A percentile compares a stretch with the other conserved stretches of the same genome.
Evolutionary conservation across 192 early-diverging fungal genomes (phyloP).

Genomic region (Cladochytrium replicatum): DNA sequence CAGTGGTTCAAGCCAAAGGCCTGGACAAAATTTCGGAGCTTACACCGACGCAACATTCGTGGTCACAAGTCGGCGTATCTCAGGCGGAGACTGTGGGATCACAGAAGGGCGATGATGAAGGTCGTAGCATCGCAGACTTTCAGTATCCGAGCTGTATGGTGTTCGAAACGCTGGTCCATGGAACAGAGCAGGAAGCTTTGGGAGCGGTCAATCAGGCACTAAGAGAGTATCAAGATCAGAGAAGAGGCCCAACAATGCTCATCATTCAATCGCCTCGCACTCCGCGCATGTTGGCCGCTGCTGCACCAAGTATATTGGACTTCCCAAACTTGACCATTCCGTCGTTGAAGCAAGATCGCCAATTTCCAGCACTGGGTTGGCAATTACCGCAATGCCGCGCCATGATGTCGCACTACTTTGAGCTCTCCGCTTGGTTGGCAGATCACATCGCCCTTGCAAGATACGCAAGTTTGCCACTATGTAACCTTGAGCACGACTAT

Average conservation of each 20-base stretch:
- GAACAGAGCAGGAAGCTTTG: constrained; percentile 40
- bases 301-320: constrained; percentile 30
- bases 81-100: no score
- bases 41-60: no score
- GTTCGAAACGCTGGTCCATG: constrained; percentile 35
- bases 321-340: constrained; percentile 68
- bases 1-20: no score
- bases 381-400: constrained; percentile 52
- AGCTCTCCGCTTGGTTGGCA: constrained; percentile 61
- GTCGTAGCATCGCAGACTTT: constrained; percentile 30
- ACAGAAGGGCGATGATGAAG: constrained; percentile 14
- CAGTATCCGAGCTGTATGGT: constrained; percentile 41
- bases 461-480: constrained; percentile 79
- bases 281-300: constrained; percentile 31
- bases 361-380: constrained; percentile 79
- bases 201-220: constrained; percentile 51
- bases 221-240: constrained; percentile 47
- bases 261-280: constrained; percentile 58
- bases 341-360: constrained; percentile 55
- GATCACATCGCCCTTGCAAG: constrained; percentile 64
- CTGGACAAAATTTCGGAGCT: no score
- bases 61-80: no score
- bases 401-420: constrained; percentile 72
- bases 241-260: constrained; percentile 58
- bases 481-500: constrained; percentile 79